A percentile compares a stretch with the other conserved stretches of the same genome.
These are phyloP conservation scores for Lachnellula suecica DNA, from an alignment of 2,329 filamentous ascomycete species.

Conservation along the genomic window DNA sequence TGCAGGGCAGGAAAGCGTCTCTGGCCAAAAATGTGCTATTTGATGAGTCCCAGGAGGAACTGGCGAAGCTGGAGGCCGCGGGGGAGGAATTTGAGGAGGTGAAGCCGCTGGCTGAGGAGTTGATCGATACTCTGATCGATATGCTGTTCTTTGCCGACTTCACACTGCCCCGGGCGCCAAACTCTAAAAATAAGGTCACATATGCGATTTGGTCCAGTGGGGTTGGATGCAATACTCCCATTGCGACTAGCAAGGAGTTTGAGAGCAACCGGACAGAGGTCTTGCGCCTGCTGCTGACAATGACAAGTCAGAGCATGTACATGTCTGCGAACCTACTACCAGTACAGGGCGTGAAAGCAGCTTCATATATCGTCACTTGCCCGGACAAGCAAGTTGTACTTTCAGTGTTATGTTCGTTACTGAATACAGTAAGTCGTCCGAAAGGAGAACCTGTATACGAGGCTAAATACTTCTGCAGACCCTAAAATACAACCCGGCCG, in stretches of 20 bases:
- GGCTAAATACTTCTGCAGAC: slow-evolving; percentile 53
- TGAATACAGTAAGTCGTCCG: slow-evolving; percentile 77
- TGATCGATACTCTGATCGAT: slow-evolving; percentile 87
- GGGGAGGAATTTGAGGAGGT: slow-evolving; percentile 73
- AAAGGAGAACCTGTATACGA: slow-evolving; percentile 4
- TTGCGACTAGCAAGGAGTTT: slow-evolving; percentile 85
- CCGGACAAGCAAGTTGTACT: slow-evolving; percentile 89
- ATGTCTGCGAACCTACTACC: slow-evolving; percentile 78
- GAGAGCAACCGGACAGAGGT: slow-evolving; percentile 94
- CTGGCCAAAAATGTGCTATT: slow-evolving; percentile 78
- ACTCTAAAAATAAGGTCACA: slow-evolving; percentile 75
- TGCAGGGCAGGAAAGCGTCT: slow-evolving; percentile 50
- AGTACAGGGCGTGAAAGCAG: slow-evolving; percentile 75
- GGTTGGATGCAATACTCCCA: slow-evolving; percentile 88
- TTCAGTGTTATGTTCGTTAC: slow-evolving; percentile 83
- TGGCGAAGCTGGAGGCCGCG: slow-evolving; percentile 46
- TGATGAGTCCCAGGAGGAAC: slow-evolving; percentile 65
- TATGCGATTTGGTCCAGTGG: slow-evolving; percentile 98
- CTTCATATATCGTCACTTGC: slow-evolving; percentile 87
- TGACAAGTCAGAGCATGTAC: slow-evolving; percentile 93
- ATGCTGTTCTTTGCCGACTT: slow-evolving; percentile 90
- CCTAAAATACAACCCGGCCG: slow-evolving; percentile 92
- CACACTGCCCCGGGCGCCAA: slow-evolving; percentile 72
- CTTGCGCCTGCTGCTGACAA: slow-evolving; percentile 77
- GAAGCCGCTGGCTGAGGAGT: slow-evolving; percentile 86